A percentile compares a stretch with the other conserved stretches of the same genome.
phyloP scores from a whole-genome alignment of 73 alveolate species.

The Tetrahymena thermophila region DNA sequence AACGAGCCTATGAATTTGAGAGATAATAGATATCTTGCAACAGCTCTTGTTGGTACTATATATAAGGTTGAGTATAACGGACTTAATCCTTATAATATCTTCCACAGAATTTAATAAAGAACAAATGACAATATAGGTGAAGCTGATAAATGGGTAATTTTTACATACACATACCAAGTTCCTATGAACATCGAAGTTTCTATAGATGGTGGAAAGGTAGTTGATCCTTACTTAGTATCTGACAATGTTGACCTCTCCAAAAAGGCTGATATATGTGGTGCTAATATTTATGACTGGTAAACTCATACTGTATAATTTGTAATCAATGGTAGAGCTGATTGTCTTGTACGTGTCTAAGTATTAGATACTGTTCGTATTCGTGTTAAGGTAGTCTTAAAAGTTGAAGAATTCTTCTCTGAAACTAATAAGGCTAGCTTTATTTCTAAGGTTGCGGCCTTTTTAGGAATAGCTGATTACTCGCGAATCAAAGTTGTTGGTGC shows the following conservation, averaged over 20 bases:
- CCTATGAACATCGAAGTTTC: neutral
- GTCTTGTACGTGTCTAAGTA: neutral
- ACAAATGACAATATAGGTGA: neutral
- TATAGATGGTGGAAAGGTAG: neutral
- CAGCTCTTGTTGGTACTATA: neutral
- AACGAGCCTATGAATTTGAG: constrained; percentile 34
- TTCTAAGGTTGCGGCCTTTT: neutral
- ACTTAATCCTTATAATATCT: constrained; percentile 10
- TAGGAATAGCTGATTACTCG: neutral
- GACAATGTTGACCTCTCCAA: constrained; percentile 3
- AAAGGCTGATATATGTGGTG: constrained; percentile 29
- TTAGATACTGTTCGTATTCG: neutral
- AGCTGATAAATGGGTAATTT: neutral
- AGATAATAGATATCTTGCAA: constrained; percentile 22
- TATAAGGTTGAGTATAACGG: constrained; percentile 14
- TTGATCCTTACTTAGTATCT: neutral
- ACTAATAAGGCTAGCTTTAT: neutral
- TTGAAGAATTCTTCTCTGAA: neutral
- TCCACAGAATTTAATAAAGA: neutral
- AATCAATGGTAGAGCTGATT: constrained; percentile 6
- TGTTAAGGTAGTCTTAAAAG: neutral
- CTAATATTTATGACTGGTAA: constrained; percentile 29
- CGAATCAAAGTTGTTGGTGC: neutral
- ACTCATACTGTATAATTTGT: constrained; percentile 38
- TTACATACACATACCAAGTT: neutral